Conservation (phyloP, 331 rosid genomes). For the Acacia concinna region DNA sequence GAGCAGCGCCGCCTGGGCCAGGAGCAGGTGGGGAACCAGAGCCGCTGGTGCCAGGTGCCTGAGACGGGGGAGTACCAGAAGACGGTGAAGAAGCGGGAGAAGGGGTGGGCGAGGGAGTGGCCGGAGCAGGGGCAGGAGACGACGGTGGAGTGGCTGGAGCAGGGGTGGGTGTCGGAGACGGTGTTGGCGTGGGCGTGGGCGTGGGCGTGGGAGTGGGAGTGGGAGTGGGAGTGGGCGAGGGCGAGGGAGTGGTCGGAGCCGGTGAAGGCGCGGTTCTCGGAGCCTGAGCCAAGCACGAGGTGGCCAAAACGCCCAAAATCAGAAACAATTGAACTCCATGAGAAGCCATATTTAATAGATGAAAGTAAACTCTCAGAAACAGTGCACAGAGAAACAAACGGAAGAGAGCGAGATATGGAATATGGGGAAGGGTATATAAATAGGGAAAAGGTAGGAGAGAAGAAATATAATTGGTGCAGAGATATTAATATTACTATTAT, state of each 20-base stretch:
- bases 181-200: too few relatives aligned
- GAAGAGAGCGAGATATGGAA: constrained; percentile 5
- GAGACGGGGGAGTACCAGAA: neutral
- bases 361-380: neutral
- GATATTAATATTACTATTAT: too few relatives aligned
- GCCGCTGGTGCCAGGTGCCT: neutral
- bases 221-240: constrained; percentile 15
- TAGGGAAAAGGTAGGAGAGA: neutral
- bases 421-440: constrained; percentile 3
- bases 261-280: constrained; percentile 52
- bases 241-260: neutral
- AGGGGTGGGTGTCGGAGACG: constrained; percentile 36
- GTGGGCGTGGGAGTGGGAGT: neutral
- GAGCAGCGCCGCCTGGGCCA: neutral
- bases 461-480: neutral
- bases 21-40: constrained; percentile 15
- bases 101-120: constrained; percentile 22
- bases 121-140: constrained; percentile 20
- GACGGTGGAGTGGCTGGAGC: constrained; percentile 30
- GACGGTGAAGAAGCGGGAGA: constrained; percentile 31
- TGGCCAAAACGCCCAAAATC: constrained; percentile 60
- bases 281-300: constrained; percentile 72
- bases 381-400: neutral
- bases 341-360: constrained; percentile 45
- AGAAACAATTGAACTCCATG: constrained; percentile 48